Percentiles rank a stretch among this genome's conserved stretches.
phyloP scores from a whole-genome alignment of 2,329 filamentous ascomycete genomes.

The Phialophora macrospora region DNA sequence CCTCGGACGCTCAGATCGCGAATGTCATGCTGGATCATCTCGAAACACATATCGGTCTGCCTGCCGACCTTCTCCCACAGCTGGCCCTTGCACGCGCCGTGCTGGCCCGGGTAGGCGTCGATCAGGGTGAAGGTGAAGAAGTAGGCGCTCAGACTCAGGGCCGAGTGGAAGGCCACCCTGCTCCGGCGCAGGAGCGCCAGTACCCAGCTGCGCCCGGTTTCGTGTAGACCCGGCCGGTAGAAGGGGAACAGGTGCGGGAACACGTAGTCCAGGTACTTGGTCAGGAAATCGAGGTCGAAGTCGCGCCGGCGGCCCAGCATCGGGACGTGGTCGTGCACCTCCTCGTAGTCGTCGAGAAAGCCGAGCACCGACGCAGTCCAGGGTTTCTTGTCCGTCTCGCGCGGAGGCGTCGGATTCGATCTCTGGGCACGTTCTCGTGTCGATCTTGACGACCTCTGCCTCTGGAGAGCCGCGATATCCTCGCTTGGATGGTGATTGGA shows the following conservation, averaged over 20 bases:
- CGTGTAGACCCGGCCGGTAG: conserved; percentile 61
- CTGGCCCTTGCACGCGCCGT: conserved; percentile 5
- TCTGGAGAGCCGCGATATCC: neutral
- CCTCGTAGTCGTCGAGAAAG: conserved; percentile 16
- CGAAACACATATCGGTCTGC: conserved; percentile 29
- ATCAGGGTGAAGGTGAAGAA: conserved; percentile 55
- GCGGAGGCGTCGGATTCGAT: neutral
- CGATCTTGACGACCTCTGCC: neutral
- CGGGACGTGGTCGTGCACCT: conserved; percentile 25
- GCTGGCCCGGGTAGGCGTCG: conserved; percentile 14
- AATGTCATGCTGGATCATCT: conserved; percentile 36
- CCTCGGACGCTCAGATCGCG: conserved; percentile 31
- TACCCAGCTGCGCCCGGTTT: conserved; percentile 65
- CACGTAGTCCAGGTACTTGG: conserved; percentile 66
- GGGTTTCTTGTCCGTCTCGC: neutral
- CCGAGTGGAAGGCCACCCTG: conserved; percentile 65
- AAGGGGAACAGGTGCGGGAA: conserved; percentile 68
- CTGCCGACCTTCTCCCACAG: conserved; percentile 13
- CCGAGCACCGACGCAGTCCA: conserved; percentile 11
- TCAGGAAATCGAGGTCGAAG: conserved; percentile 49
- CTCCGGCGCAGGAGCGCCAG: conserved; percentile 56
- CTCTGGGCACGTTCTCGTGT: neutral
- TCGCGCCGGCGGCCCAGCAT: conserved; percentile 13
- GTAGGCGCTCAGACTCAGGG: conserved; percentile 60
- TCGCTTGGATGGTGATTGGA: neutral